These are phyloP conservation scores for Penicillium brevicompactum DNA, from an alignment of 2,329 filamentous ascomycete genomes.

Conservation along the genomic window DNA sequence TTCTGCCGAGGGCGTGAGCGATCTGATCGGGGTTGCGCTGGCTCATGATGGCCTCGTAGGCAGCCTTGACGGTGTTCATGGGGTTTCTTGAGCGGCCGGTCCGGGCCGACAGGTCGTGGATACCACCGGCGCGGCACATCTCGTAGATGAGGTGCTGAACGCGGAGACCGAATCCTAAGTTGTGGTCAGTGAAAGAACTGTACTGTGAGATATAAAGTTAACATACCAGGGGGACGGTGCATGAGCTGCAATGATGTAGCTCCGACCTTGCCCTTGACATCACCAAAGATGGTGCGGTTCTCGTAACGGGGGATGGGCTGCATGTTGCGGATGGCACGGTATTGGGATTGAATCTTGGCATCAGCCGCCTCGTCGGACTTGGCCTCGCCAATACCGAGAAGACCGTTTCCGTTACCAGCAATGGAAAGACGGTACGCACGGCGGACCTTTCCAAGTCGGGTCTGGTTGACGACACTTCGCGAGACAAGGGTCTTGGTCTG, in stretches of 20 bases:
- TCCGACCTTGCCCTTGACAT: constrained; percentile 79
- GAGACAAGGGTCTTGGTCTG: constrained; percentile 71
- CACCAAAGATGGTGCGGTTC: constrained; percentile 85
- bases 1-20: constrained; percentile 85
- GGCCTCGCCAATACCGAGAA: constrained; percentile 85
- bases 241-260: constrained; percentile 83
- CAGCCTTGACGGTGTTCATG: constrained; percentile 96
- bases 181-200: constrained; percentile 10
- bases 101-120: constrained; percentile 80
- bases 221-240: constrained; percentile 82
- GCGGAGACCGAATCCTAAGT: constrained; percentile 85
- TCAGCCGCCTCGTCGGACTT: constrained; percentile 76
- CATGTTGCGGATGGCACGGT: constrained; percentile 88
- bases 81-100: constrained; percentile 88
- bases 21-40: constrained; percentile 89
- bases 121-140: constrained; percentile 83
- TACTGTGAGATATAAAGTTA: not conserved
- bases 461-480: constrained; percentile 85
- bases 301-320: constrained; percentile 90
- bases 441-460: constrained; percentile 89
- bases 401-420: constrained; percentile 82
- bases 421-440: constrained; percentile 75
- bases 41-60: constrained; percentile 76
- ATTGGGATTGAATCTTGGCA: constrained; percentile 70
- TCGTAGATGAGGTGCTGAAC: constrained; percentile 92